Base-by-base conservation (phyloP, 2,329 filamentous ascomycete species). In the Setomelanomma holmii region DNA sequence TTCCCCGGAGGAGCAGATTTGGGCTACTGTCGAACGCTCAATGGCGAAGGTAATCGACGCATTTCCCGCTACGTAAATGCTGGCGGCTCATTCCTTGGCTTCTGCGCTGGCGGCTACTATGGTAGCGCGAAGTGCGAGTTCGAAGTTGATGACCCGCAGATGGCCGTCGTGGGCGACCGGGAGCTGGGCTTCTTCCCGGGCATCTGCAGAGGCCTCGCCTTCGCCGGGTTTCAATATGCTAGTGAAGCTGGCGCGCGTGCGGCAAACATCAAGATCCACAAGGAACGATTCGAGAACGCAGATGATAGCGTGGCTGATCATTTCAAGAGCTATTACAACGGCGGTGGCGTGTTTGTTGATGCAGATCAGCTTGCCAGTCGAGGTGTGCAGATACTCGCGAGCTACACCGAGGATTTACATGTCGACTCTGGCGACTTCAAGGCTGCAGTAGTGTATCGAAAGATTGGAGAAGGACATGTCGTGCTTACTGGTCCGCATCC, bases 71-170 rank as follows among this genome's bases (percentile, higher is more conserved):
- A 89, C 68, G 91, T 99, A 43, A 89, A 91, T 53, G 83, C 85
- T 23, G 95, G 95, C 22, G 95, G 95, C 14, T 81, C 84, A 0
- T 99, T 95, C 69, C 82, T 99, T 1, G 95, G 95, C 0, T 88
- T 99, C 65, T 99, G 95, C 71, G 95, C 95, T 2, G 95, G 95
- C 4, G 95, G 89, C 10, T 99, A 99, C 76, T 99, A 96, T 67
- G 95, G 89, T 19, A 87, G 83, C 60, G 80, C 82, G 34, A 83
- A 82, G 57, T 97, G 93, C 70, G 95, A 99, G 73, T 99, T 98
- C 59, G 93, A 98, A 76, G 87, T 95, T 11, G 91, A 92, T 2
- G 86, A 95, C 68, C 84, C 83, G 60, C 82, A 84, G 1, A 83
- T 98, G 77, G 91, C 96, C 69, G 93, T 99, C 3, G 79, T 96